Base-by-base conservation (phyloP, 2,329 filamentous ascomycete species). In the Metarhizium guizhouense region DNA sequence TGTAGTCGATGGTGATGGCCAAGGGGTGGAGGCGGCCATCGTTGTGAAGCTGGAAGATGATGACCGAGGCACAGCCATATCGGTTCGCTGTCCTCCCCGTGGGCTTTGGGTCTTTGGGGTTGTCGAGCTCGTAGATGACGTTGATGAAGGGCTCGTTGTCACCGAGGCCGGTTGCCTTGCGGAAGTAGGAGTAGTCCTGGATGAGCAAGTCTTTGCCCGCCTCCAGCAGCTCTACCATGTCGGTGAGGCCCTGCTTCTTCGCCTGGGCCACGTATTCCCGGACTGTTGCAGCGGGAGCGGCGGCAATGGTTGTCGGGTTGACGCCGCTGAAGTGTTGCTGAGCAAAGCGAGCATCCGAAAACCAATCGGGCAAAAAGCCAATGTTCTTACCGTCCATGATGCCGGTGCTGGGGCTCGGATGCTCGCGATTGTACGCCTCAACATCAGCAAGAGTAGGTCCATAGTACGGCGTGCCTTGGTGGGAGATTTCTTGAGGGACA, bases 1-100 rank as follows among this genome's bases (percentile, higher is more conserved):
- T 73, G 65, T 74, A 77, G 62, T 80, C 76, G 52, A 76, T 65
- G 4, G 73, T 70, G 57, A 80, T 78, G 20, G 76, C 75, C 3
- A 79, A 60, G 0, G 77, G 77, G 58, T 78, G 75, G 6, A 80
- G 67, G 56, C 70, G 70, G 4, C 77, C 77, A 42, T 76, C 67
- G 1, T 66, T 60, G 54, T 71, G 65, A 3, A 79, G 67, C 47
- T 75, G 67, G 57, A 75, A 77, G 8, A 78, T 64, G 2, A 62
- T 69, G 4, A 78, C 74, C 0, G 75, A 60, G 2, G 73, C 74
- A 53, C 71, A 73, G 0, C 63, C 65, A 63, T 68, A 73, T 59
- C 67, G 69, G 53, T 62, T 34, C 32, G 32, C 32, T 34, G 6
- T 34, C 6, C 32, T 34, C 4, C 25, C 25, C 25, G 25, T 25